These are phyloP conservation scores for Leptoxyphium fumago DNA, from an alignment of 2,329 filamentous ascomycete species.

Conservation along the genomic window DNA sequence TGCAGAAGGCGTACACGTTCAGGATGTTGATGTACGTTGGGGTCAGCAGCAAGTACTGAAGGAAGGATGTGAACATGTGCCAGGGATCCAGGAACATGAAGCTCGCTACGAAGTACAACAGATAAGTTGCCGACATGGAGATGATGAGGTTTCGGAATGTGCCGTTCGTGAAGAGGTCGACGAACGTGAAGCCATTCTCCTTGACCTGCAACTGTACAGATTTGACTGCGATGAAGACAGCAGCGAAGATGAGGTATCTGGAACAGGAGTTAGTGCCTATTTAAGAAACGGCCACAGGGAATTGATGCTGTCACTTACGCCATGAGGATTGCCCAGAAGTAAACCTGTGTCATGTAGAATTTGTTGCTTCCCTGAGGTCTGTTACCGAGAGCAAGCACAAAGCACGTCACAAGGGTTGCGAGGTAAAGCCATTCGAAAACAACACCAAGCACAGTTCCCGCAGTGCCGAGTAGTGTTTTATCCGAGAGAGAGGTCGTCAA, in stretches of 20 bases:
- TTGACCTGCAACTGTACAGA: conserved; percentile 61
- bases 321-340: conserved; percentile 96
- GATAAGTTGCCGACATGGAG: conserved; percentile 83
- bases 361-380: conserved; percentile 84
- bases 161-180: conserved; percentile 66
- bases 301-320: conserved; percentile 42
- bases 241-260: conserved; percentile 84
- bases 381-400: conserved; percentile 87
- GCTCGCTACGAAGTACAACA: conserved; percentile 90
- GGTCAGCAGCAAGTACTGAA: conserved; percentile 80
- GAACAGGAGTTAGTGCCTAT: not conserved
- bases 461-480: conserved; percentile 53
- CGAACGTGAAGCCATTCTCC: conserved; percentile 49
- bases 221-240: conserved; percentile 81
- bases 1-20: conserved; percentile 98
- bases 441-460: conserved; percentile 68
- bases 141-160: conserved; percentile 91
- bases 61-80: conserved; percentile 99
- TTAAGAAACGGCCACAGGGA: not conserved
- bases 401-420: conserved; percentile 80
- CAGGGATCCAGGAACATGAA: conserved; percentile 97
- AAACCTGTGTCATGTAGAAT: conserved; percentile 93
- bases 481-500: conserved; percentile 73
- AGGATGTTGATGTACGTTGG: conserved; percentile 99
- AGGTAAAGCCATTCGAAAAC: conserved; percentile 96